Percentiles rank a stretch among this genome's conserved stretches.
Evolutionary conservation across 176 grass and related monocot genomes (phyloP).

Genomic region (Bolboschoenus planiculmis): DNA sequence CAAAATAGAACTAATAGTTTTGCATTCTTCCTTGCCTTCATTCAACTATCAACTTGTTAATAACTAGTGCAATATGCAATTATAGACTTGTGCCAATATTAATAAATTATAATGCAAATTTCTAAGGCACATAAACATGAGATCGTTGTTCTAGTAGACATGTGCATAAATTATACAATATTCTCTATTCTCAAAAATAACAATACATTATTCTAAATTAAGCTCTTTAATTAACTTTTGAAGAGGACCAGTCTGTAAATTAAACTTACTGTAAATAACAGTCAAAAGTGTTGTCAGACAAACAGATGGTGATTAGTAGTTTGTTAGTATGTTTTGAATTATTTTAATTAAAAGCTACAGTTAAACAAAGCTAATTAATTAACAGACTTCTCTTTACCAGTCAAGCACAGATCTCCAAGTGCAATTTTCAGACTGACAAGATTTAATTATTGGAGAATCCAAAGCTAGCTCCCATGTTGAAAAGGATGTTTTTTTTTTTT

Average conservation of each 20-base stretch:
- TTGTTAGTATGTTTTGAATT: neutral
- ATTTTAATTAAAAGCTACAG: constrained; percentile 20
- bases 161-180: neutral
- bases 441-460: constrained; percentile 20
- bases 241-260: neutral
- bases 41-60: neutral
- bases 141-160: neutral
- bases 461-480: constrained; percentile 11
- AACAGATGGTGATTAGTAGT: neutral
- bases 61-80: neutral
- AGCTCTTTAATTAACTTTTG: constrained; percentile 1
- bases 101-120: neutral
- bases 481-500: neutral
- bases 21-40: neutral
- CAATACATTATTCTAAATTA: neutral
- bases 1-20: neutral
- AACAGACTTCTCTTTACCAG: constrained; percentile 10
- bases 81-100: neutral
- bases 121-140: neutral
- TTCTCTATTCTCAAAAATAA: neutral
- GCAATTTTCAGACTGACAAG: constrained; percentile 16
- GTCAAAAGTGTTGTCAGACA: constrained; percentile 3
- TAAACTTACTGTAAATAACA: neutral
- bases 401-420: constrained; percentile 28
- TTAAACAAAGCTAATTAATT: constrained; percentile 21